phyloP scores from a whole-genome alignment of 2,329 filamentous ascomycete genomes.

The Fusarium penzigii region DNA sequence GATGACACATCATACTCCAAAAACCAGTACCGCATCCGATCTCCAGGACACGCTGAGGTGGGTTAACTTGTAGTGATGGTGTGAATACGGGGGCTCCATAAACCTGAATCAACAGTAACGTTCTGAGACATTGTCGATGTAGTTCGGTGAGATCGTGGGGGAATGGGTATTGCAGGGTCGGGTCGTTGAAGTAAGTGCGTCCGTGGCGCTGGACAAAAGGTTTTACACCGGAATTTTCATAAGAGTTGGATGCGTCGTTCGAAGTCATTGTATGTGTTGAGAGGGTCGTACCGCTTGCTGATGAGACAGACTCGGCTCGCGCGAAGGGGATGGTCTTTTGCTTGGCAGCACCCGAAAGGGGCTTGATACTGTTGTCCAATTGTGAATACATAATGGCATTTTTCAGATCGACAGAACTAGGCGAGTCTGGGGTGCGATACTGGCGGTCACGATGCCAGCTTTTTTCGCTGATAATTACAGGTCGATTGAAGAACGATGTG shows the following conservation, averaged over 20 bases:
- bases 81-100: slow-evolving; percentile 81
- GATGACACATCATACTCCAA: slow-evolving; percentile 87
- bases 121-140: slow-evolving; percentile 83
- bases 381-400: slow-evolving; percentile 40
- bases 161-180: slow-evolving; percentile 74
- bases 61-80: slow-evolving; percentile 62
- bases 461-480: slow-evolving; percentile 17
- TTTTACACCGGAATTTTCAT: slow-evolving; percentile 43
- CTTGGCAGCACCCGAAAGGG: slow-evolving; percentile 29
- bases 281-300: slow-evolving; percentile 45
- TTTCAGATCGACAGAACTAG: slow-evolving; percentile 31
- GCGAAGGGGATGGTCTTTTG: slow-evolving; percentile 38
- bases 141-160: slow-evolving; percentile 86
- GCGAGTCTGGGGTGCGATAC: slow-evolving; percentile 20
- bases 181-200: slow-evolving; percentile 79
- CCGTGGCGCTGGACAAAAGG: slow-evolving; percentile 75
- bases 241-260: slow-evolving; percentile 47
- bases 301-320: slow-evolving; percentile 49
- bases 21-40: slow-evolving; percentile 85
- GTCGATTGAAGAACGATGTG: slow-evolving; percentile 24
- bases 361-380: slow-evolving; percentile 33
- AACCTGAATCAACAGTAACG: slow-evolving; percentile 76
- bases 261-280: slow-evolving; percentile 50
- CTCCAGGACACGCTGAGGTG: slow-evolving; percentile 79
- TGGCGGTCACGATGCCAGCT: slow-evolving; percentile 23